Base-by-base conservation (phyloP, 2,329 filamentous ascomycete species). In the Pseudogymnoascus pannorum region DNA sequence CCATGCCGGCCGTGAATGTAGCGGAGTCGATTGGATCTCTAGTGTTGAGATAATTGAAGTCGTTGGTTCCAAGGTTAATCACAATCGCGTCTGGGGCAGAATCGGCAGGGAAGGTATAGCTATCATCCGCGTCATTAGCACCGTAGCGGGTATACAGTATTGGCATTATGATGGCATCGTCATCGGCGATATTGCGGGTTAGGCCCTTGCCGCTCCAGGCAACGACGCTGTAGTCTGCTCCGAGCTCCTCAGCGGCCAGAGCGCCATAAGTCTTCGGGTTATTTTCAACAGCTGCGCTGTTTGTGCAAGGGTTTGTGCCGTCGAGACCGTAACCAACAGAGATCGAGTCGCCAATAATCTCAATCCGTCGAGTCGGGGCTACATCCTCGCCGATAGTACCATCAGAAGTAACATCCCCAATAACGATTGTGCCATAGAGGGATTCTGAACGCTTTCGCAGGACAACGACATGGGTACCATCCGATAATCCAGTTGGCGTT, bases 331-430 rank as follows among this genome's bases (percentile, higher is more conserved):
- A 78, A 3, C 75, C 76, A 3, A 77, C 76, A 2, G 70, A 75
- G 64, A 78, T 78, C 22, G 75, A 78, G 67, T 78, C 76, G 7
- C 76, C 76, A 26, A 78, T 75, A 51, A 77, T 67, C 63, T 78
- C 75, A 40, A 78, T 77, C 61, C 73, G 73, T 22, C 73, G 74
- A 8, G 66, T 66, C 2, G 70, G 68, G 1, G 62, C 63, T 6
- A 63, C 57, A 14, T 67, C 64, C 3, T 64, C 35, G 12, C 65
- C 61, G 18, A 74, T 63, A 6, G 60, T 64, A 18, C 73, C 73
- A 33, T 74, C 70, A n/a, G 66, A 64, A 29, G 62, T 69, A 7
- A 69, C 64, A 14, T 66, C 61, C 60, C 71, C 70, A 26, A 76
- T 65, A 33, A 69, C 69, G 4, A 75, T 66, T 42, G 71, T 73